Evolutionary conservation across 768 basidiomycete species (phyloP).

Genomic region (Pholiota conissans): DNA sequence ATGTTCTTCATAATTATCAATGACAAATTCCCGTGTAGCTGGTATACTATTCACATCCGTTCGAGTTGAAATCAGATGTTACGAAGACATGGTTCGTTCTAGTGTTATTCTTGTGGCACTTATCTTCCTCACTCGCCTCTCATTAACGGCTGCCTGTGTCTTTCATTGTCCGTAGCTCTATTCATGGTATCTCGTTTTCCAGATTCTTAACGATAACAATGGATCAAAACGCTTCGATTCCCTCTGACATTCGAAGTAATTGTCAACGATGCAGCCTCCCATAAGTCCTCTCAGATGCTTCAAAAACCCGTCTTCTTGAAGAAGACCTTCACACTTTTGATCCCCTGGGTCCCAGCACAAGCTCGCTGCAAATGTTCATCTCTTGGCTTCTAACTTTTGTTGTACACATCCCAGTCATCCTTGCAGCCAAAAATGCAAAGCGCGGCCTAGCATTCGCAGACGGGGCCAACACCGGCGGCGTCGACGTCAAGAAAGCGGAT

Average conservation of each 20-base stretch:
- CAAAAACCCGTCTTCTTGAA: too few relatives aligned
- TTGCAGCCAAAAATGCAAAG: slow-evolving; percentile 32
- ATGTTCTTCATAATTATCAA: neutral
- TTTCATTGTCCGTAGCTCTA: too few relatives aligned
- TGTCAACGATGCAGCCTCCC: neutral
- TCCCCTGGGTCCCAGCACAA: too few relatives aligned
- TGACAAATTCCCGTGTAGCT: neutral
- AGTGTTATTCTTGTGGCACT: neutral
- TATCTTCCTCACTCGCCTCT: neutral
- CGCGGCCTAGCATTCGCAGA: slow-evolving; percentile 33
- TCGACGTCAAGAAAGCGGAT: slow-evolving; percentile 27
- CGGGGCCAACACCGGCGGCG: slow-evolving; percentile 23
- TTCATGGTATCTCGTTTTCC: neutral
- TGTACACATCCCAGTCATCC: neutral
- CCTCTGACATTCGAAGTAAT: neutral
- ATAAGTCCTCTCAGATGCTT: neutral
- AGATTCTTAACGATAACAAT: neutral
- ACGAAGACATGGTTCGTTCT: too few relatives aligned
- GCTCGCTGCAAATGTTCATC: neutral
- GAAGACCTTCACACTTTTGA: too few relatives aligned
- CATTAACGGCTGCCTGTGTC: too few relatives aligned
- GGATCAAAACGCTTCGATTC: neutral
- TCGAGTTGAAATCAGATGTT: too few relatives aligned
- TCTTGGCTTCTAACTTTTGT: neutral
- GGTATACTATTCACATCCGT: too few relatives aligned